These are phyloP conservation scores for Rhizopus microsporus DNA, from an alignment of 371 early-diverging fungal species.

Conservation along the genomic window DNA sequence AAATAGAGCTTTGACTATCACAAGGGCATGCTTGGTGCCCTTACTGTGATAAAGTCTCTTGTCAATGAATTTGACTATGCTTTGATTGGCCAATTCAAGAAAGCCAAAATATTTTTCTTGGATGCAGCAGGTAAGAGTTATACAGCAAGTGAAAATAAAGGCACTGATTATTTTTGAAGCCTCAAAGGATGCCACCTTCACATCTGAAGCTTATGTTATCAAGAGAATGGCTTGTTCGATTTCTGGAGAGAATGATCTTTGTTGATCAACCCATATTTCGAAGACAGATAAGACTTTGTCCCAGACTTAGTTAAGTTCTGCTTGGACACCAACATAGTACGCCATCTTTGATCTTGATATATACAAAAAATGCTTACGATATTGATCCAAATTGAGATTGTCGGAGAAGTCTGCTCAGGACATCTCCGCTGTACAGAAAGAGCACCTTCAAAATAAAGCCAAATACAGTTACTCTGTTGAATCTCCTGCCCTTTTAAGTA, in stretches of 20 bases:
- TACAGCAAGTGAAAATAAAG: not conserved
- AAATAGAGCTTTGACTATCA: too few species aligned
- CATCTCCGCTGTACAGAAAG: not conserved
- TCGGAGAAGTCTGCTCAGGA: not conserved
- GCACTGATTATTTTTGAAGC: constrained; percentile 1
- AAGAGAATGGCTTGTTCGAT: constrained; percentile 15
- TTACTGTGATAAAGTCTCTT: too few species aligned
- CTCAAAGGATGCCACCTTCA: not conserved
- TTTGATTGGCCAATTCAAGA: constrained; percentile 1
- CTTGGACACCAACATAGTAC: constrained; percentile 4
- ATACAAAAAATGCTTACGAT: too few species aligned
- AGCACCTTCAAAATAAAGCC: not conserved
- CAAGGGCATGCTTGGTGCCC: too few species aligned
- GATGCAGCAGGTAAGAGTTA: constrained; percentile 11
- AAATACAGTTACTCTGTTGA: not conserved
- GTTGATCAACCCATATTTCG: constrained; percentile 5
- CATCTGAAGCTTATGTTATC: constrained; percentile 9
- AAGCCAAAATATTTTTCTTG: constrained; percentile 13
- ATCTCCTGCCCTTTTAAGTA: not conserved
- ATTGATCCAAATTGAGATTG: not conserved
- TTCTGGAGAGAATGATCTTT: constrained; percentile 6
- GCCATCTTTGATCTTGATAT: not conserved
- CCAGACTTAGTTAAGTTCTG: constrained; percentile 12
- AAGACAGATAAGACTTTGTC: constrained; percentile 3
- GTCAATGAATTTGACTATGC: too few species aligned